These are phyloP conservation scores for Dioscorea cayenensis DNA, from an alignment of 116 monocot species.

Conservation along the genomic window DNA sequence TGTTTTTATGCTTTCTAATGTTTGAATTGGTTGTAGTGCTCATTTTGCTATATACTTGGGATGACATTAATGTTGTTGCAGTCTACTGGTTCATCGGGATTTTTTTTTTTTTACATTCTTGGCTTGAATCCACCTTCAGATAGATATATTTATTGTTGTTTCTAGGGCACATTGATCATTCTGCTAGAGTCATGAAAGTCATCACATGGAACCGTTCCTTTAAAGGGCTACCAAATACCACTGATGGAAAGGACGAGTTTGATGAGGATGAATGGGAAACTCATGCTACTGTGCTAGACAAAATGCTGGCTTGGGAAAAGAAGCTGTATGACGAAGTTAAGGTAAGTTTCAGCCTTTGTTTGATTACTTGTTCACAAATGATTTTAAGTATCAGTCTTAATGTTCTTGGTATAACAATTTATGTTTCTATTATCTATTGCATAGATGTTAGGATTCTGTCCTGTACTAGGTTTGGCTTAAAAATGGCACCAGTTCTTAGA, in stretches of 20 bases:
- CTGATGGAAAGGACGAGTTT: conserved; percentile 72
- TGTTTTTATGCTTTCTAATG: too few relatives aligned
- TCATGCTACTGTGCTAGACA: conserved; percentile 92
- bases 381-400: not conserved
- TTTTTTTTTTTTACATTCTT: too few relatives aligned
- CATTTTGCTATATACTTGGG: too few relatives aligned
- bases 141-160: not conserved
- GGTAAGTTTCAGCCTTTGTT: conserved; percentile 31
- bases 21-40: too few relatives aligned
- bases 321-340: conserved; percentile 96
- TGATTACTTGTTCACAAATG: not conserved
- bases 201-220: conserved; percentile 96
- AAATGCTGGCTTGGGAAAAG: conserved; percentile 97
- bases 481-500: too few relatives aligned
- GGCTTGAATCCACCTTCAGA: too few relatives aligned
- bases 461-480: too few relatives aligned
- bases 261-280: conserved; percentile 83
- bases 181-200: conserved; percentile 85
- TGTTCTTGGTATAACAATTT: too few relatives aligned
- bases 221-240: conserved; percentile 37
- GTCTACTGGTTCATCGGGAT: too few relatives aligned
- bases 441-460: too few relatives aligned
- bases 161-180: conserved; percentile 93
- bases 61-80: too few relatives aligned
- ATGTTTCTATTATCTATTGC: too few relatives aligned